phyloP scores from a whole-genome alignment of 371 early-diverging fungal genomes.

The Mortierella sp. region DNA sequence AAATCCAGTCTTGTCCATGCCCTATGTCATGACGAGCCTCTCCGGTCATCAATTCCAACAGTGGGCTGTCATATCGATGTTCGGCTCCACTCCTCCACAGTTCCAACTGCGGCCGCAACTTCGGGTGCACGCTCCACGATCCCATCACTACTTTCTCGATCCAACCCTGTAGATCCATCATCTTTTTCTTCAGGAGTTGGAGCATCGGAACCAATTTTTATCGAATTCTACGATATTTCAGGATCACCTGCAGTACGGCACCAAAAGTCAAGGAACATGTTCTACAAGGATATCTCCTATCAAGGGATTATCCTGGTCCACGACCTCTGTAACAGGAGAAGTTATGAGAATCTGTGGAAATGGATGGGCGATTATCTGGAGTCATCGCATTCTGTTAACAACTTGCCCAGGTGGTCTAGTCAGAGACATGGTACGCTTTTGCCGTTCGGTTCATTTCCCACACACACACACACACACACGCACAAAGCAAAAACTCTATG shows the following conservation, averaged over 20 bases:
- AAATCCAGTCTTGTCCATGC: slow-evolving; percentile 62
- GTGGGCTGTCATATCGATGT: slow-evolving; percentile 61
- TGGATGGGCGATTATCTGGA: slow-evolving; percentile 59
- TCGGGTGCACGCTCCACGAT: neutral
- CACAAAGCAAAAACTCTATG: no score
- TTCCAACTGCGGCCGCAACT: slow-evolving; percentile 24
- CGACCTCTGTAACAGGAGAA: slow-evolving; percentile 58
- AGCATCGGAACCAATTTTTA: slow-evolving; percentile 45
- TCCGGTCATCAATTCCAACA: slow-evolving; percentile 46
- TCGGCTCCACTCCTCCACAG: slow-evolving; percentile 39
- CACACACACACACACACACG: no score
- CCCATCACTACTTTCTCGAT: slow-evolving; percentile 9
- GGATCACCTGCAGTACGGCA: slow-evolving; percentile 56
- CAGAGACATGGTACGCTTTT: neutral
- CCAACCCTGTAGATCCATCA: slow-evolving; percentile 5
- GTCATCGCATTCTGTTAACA: neutral
- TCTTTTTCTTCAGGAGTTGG: slow-evolving; percentile 17
- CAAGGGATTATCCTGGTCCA: slow-evolving; percentile 64
- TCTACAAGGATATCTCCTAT: slow-evolving; percentile 53
- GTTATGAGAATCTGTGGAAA: slow-evolving; percentile 63
- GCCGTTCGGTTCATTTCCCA: neutral
- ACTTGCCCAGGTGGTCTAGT: neutral
- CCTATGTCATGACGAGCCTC: slow-evolving; percentile 58
- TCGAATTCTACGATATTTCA: slow-evolving; percentile 63
- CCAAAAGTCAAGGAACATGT: slow-evolving; percentile 56